Base-by-base conservation (phyloP, 2,329 filamentous ascomycete species). In the Didymella arachidicola region DNA sequence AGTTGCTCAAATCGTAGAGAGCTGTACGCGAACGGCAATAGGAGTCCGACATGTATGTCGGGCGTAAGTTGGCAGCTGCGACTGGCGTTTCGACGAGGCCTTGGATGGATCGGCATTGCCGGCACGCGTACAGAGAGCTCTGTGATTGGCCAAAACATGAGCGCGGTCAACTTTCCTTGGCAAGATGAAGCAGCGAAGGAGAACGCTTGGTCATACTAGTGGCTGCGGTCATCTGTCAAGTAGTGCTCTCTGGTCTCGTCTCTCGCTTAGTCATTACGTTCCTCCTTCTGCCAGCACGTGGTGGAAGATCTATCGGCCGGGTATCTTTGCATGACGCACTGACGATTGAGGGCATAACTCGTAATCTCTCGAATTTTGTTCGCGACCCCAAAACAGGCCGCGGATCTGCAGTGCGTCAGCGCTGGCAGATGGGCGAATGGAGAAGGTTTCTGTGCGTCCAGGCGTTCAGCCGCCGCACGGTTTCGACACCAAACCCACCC, bases 71-170 rank as follows among this genome's bases (percentile, higher is more conserved):
- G 41, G 47, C 29, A 42, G 42, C 32, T 59, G 38, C 45, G 14
- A 53, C 32, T 50, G 45, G 53, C 49, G 50, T 59, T 59, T 54
- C 50, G 30, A 58, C 45, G n/a, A 53, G 26, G 32, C 38, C 30
- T 53, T 16, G 32, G 45, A 50, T 49, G 36, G 44, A 54, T 59
- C 56, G 56, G 56, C 56, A 54, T 45, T 10, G 25, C 50, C 56
- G 50, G 50, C 56, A 46, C 41, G 25, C 56, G 56, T 59, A 59
- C 46, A 54, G 27, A 53, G 46, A 46, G 50, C 26, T 22, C 34
- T 54, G 19, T 59, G 56, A 59, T 59, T 59, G 56, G 56, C 30
- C 26, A 19, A 12, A 25, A 10, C 10, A 8, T 3, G n/a, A 8
- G 3, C 22, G 32, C 38, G 7, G 27, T 43, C 45, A 11, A 48